These are phyloP conservation scores for Leccinum solheimii DNA, from an alignment of 1,284 basidiomycete species.

Conservation along the genomic window DNA sequence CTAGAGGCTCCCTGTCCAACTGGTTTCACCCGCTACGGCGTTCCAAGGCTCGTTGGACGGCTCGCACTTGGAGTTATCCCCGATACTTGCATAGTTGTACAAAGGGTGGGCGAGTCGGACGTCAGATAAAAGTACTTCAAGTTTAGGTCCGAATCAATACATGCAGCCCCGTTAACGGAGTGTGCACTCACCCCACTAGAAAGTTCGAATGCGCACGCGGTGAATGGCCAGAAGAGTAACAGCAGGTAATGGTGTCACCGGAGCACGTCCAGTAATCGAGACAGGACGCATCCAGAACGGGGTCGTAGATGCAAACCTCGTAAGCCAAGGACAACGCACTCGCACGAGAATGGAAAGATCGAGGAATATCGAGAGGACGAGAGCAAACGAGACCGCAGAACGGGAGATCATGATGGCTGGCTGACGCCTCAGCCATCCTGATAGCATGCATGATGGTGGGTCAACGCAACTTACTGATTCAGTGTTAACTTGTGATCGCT, in stretches of 20 bases:
- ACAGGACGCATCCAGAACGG: slow-evolving; percentile 10
- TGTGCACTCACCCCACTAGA: not conserved
- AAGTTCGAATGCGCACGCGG: slow-evolving; percentile 11
- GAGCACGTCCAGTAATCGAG: slow-evolving; percentile 21
- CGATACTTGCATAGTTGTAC: slow-evolving; percentile 7
- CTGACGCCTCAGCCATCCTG: not conserved
- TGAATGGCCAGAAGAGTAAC: not conserved
- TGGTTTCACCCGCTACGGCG: not conserved
- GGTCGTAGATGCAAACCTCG: slow-evolving; percentile 14
- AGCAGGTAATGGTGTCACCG: slow-evolving; percentile 12
- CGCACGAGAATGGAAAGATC: slow-evolving; percentile 5
- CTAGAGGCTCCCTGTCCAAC: slow-evolving; percentile 4
- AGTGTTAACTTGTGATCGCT: not conserved
- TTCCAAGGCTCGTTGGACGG: slow-evolving; percentile 22
- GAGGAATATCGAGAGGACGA: slow-evolving; percentile 10
- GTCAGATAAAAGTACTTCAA: slow-evolving; percentile 2
- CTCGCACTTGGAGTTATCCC: slow-evolving; percentile 11
- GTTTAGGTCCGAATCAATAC: not conserved
- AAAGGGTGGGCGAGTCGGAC: slow-evolving; percentile 12
- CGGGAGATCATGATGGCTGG: slow-evolving; percentile 1
- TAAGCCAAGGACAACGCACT: slow-evolving; percentile 8
- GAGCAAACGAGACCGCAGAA: not conserved
- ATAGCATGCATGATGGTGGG: not conserved
- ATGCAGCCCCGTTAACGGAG: not conserved
- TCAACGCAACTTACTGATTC: not conserved